Evolutionary conservation across 108 stramenopile genomes (phyloP), one percentile per base, ranked within the genome.

Genomic region (Pseudonitzschia delicatissima): DNA sequence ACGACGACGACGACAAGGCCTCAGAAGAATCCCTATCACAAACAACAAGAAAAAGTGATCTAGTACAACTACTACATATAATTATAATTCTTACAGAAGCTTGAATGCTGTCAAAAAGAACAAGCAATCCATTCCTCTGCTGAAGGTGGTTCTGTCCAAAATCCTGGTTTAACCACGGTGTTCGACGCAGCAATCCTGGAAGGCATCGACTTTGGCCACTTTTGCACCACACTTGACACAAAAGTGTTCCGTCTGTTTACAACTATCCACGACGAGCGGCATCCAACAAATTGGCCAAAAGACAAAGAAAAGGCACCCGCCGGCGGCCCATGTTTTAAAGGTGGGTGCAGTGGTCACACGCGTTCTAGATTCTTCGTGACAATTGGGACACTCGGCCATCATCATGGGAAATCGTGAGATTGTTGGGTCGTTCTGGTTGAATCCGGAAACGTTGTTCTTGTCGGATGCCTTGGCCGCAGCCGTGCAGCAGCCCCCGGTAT

Each of bases 221-320:
- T 66, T 61, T 57, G 13, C 42, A 13, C 57, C 42, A 45, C 76
- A 77, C n/a, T 15, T 23, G 8, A 37, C 49, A 57, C 76, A 71
- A 59, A 63, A 77, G 60, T 82, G 81, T 34, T 78, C 57, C 18
- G 77, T 78, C 2, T 60, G 45, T 42, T 78, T 75, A 57, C 77
- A 78, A 29, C 47, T 32, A 21, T 62, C 58, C 55, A 63, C 33
- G 13, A 80, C 75, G 7, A 80, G 57, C 3, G 79, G 79, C 4
- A 80, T 6, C 79, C 79, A 80, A 50, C 18, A 72, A 9, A 80
- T 29, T 4, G 79, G 79, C 74, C 74, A 76, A 59, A 75, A 71
- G 8, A 76, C 18, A 27, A 76, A 29, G 0, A 44, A 17, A 26
- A 81, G 11, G 3, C 47, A 28, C 12, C 52, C 57, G 13, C 36